A percentile compares a stretch with the other conserved stretches of the same genome.
phyloP scores from a whole-genome alignment of 2,329 filamentous ascomycete species.

The Chaetomium sp. region DNA sequence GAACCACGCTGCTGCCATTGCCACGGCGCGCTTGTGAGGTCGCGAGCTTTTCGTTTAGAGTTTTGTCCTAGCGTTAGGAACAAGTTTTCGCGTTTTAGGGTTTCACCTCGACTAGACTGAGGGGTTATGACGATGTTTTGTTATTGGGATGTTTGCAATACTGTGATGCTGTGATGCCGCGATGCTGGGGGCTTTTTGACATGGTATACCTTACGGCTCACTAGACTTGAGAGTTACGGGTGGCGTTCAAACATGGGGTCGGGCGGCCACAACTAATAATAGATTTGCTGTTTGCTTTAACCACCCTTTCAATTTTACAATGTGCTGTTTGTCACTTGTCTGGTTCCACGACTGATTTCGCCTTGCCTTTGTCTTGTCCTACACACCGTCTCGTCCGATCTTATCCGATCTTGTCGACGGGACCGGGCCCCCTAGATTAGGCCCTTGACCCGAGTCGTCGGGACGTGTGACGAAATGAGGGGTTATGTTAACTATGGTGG shows the following conservation, averaged over 20 bases:
- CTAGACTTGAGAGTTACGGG: background rate
- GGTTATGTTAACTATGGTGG: too few species aligned
- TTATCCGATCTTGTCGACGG: too few species aligned
- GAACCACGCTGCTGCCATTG: slow-evolving; percentile 87
- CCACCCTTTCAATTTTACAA: too few species aligned
- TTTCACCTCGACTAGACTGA: background rate
- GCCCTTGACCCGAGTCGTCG: too few species aligned
- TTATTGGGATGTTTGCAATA: background rate
- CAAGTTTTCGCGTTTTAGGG: background rate
- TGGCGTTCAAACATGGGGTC: too few species aligned
- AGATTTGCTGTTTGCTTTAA: background rate
- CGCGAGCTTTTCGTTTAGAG: background rate
- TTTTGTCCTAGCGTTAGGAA: background rate
- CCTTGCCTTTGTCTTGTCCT: too few species aligned
- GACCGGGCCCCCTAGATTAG: too few species aligned
- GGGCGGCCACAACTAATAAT: background rate
- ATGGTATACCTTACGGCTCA: background rate
- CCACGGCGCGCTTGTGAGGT: slow-evolving; percentile 63
- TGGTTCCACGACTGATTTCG: too few species aligned
- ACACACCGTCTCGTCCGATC: too few species aligned
- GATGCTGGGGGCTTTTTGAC: background rate
- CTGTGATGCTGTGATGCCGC: background rate
- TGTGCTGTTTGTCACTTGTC: too few species aligned
- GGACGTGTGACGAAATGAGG: too few species aligned
- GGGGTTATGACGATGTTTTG: slow-evolving; percentile 4